Percentiles rank a stretch among this genome's conserved stretches.
Conservation (phyloP, 257 asterid species). For the Solanum chmielewskii region DNA sequence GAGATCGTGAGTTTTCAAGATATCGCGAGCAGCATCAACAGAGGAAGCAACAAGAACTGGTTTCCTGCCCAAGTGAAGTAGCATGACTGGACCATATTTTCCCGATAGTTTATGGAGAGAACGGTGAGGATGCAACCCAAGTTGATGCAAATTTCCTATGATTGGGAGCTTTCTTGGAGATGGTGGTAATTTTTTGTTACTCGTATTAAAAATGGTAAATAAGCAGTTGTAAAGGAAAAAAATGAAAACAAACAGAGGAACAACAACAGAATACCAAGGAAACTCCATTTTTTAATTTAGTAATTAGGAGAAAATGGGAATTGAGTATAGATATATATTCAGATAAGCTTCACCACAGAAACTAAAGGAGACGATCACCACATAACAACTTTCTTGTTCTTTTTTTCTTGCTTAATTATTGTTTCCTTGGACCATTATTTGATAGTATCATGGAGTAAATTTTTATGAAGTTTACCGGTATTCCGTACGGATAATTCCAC, state of each 20-base stretch:
- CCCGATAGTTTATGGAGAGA: conserved; percentile 12
- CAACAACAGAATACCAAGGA: not conserved
- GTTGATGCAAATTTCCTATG: conserved; percentile 32
- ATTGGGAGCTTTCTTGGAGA: conserved; percentile 36
- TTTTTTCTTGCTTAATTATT: not conserved
- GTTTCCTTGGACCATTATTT: not conserved
- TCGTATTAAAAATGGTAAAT: not conserved
- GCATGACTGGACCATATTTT: conserved; percentile 30
- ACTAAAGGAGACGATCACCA: not conserved
- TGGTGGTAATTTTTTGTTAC: conserved; percentile 12
- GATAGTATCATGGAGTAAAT: too few relatives aligned
- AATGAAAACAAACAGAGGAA: not conserved
- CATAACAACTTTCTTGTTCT: not conserved
- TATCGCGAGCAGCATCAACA: conserved; percentile 20
- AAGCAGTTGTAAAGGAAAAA: not conserved
- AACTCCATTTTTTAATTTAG: not conserved
- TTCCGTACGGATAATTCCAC: too few relatives aligned
- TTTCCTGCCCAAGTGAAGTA: conserved; percentile 21
- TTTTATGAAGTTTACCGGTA: too few relatives aligned
- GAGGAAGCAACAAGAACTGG: conserved; percentile 20
- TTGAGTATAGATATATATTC: not conserved
- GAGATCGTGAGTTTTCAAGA: conserved; percentile 34
- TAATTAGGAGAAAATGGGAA: not conserved
- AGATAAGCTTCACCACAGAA: not conserved
- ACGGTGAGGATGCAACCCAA: conserved; percentile 17